Base-by-base conservation (phyloP, 2,329 filamentous ascomycete genomes). In the Lachnum nothofagi region DNA sequence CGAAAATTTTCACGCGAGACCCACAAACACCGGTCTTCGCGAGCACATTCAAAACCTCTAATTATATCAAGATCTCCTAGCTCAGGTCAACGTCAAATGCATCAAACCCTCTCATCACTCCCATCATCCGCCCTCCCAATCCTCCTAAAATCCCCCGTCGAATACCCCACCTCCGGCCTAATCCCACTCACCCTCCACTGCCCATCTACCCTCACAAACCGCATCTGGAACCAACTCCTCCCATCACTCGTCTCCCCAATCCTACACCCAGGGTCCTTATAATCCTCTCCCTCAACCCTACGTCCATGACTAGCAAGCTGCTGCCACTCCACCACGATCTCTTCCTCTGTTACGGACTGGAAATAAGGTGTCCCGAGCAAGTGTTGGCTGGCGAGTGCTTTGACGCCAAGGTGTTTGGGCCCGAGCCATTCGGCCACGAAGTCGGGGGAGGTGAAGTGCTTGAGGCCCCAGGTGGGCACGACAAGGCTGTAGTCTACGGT, bases 281-380 rank as follows among this genome's bases (percentile, higher is more conserved):
- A 58, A 38, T 59, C 51, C 27, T 58, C 56, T 7, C 54, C 52
- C 19, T 44, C 48, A 8, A 56, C 20, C 17, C 49, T 44, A 8
- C 58, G 41, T 16, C 48, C 59, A 40, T 63, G 60, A 29, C 53
- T 55, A 10, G 59, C 59, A 12, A 62, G 16, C 44, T 62, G 58
- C 47, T 62, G 60, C 55, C 58, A 62, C 35, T 62, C 53, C 2
- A 63, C 53, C 1, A 62, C 39, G 10, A 62, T 60, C 42, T 60
- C 48, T 3, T 55, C 45, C 3, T 54, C 50, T 0, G 49, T 50
- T 0, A 60, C 58, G 1, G 44, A 54, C 19, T 60, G 56, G 46
- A 63, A 57, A 24, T 60, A 61, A 10, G 59, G 60, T 7, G 48
- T 46, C 1, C 53, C 59, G 6, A 61, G 54, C 1, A 63, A 44